A percentile compares a stretch with the other conserved stretches of the same genome.
Conservation (phyloP, 345 rosid genomes). For the Noccaea bulbosa region DNA sequence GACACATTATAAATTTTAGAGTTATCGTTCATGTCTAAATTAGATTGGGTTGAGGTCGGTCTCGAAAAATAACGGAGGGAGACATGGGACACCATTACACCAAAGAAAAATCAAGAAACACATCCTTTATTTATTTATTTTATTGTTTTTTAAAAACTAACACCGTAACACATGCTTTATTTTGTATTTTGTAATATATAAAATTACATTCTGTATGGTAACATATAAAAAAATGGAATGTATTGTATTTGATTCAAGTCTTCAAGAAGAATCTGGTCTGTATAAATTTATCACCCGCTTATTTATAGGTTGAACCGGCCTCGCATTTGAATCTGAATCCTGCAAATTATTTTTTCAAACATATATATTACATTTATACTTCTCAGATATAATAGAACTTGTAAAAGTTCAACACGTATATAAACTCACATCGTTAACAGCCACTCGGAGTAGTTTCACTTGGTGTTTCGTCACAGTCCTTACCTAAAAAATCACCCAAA, state of each 20-base stretch:
- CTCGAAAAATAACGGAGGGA: neutral
- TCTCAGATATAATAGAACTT: neutral
- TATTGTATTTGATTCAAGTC: constrained; percentile 21
- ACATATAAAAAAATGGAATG: constrained; percentile 6
- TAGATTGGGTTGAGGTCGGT: neutral
- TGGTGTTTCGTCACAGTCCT: constrained; percentile 67
- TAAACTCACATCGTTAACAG: constrained; percentile 75
- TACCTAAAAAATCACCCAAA: constrained; percentile 46
- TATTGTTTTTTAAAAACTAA: too few relatives aligned
- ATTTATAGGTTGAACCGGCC: constrained; percentile 63
- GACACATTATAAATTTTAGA: too few relatives aligned
- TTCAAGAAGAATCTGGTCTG: constrained; percentile 40
- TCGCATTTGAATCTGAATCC: constrained; percentile 55
- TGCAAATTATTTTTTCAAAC: constrained; percentile 16
- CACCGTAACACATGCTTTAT: constrained; percentile 14
- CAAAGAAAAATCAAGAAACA: neutral
- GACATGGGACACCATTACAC: constrained; percentile 3
- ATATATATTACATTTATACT: neutral
- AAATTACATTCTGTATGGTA: neutral
- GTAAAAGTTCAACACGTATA: neutral
- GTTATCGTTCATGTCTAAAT: too few relatives aligned
- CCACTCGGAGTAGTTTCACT: constrained; percentile 65
- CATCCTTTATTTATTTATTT: too few relatives aligned
- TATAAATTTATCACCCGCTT: constrained; percentile 52
- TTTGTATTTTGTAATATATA: neutral